Evolutionary conservation across 2,329 filamentous ascomycete genomes (phyloP), one percentile per base, ranked within the genome.

Genomic region (Paracoccidioides brasiliensis): DNA sequence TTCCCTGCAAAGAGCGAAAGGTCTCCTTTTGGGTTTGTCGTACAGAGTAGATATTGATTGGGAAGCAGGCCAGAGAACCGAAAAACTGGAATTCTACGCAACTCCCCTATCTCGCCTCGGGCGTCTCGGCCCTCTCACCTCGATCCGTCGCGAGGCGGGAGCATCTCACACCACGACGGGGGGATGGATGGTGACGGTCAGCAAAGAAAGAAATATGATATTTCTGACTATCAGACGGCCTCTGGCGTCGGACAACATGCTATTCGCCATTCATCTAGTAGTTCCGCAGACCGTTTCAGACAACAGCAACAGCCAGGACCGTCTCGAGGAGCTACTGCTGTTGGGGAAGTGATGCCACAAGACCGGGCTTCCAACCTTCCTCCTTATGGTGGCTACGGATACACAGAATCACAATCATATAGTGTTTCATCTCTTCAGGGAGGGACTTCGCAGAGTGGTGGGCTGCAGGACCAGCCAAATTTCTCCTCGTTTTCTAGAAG

Each of bases 121-220:
- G 79, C 78, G 74, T 78, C 80, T 75, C 80, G 79, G 76, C 77
- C 64, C 58, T 57, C 70, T 67, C 65, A 71, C 70, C 69, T 81
- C 69, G 77, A 80, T 77, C 77, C 79, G 72, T 75, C 76, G 72
- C 72, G 77, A 73, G 76, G 74, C 73, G 74, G 76, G 70, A 74
- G 75, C 72, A 69, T 72, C 66, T 71, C 72, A 69, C 72, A 77
- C 71, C 71, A 74, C 70, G 72, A 74, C 67, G 70, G 76, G 76
- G 83, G 81, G 69, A 93, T 93, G 88, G 88, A 91, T 77, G 83
- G 86, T 74, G 81, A 84, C 75, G 81, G 80, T 72, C 82, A 80
- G 69, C 78, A 82, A 67, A 79, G 83, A 76, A 85, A 86, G 80
- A 85, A 86, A 76, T 81, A 85, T 80, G 86, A 86, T 73, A 77